A percentile compares a stretch with the other conserved stretches of the same genome.
phyloP scores from a whole-genome alignment of 2,329 filamentous ascomycete genomes.

The Chrysosporium queenslandicum region DNA sequence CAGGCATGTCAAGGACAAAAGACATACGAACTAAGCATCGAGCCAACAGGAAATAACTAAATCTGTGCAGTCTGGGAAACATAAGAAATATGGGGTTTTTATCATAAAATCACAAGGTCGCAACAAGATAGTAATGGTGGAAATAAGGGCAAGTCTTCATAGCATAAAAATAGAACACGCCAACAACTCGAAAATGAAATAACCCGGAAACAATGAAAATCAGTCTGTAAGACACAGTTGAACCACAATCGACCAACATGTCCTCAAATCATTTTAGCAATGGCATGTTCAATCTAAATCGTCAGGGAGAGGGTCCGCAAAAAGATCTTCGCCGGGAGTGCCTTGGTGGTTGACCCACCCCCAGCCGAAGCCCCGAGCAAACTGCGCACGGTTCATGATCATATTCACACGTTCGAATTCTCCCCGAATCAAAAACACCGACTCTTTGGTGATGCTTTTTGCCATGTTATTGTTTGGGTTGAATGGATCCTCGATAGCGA shows the following conservation, averaged over 20 bases:
- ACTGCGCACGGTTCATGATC: constrained; percentile 51
- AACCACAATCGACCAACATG: no score
- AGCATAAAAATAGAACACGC: no score
- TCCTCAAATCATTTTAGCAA: no score
- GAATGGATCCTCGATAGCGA: constrained; percentile 88
- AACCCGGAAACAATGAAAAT: neutral
- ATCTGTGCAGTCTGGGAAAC: neutral
- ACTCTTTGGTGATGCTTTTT: constrained; percentile 70
- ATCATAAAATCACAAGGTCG: no score
- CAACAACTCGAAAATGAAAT: neutral
- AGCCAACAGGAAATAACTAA: neutral
- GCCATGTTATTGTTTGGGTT: constrained; percentile 82
- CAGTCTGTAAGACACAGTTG: no score
- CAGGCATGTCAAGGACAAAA: neutral
- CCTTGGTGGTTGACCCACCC: constrained; percentile 19
- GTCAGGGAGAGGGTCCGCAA: constrained; percentile 13
- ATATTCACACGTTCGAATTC: constrained; percentile 74
- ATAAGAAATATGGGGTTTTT: no score
- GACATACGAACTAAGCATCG: neutral
- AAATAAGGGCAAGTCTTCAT: no score
- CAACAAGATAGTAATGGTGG: no score
- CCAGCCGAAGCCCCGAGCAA: constrained; percentile 20
- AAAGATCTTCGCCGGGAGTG: constrained; percentile 23
- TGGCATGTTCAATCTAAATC: no score
- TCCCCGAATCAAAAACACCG: constrained; percentile 70